Percentiles rank a stretch among this genome's conserved stretches.
Conservation (phyloP, 2,329 filamentous ascomycete genomes). For the Dendrostoma leiphaemia region DNA sequence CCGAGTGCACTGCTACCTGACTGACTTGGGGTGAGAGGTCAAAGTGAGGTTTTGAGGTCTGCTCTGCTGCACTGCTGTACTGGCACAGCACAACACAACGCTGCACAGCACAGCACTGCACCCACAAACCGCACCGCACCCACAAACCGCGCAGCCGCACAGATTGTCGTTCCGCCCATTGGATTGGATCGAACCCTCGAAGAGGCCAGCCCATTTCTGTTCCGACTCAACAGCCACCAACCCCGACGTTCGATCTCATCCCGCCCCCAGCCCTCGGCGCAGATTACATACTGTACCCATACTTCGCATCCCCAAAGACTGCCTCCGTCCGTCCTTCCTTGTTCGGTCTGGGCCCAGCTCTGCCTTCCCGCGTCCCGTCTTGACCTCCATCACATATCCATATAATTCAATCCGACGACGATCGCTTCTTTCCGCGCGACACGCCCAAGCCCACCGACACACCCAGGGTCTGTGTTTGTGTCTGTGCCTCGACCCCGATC, state of each 20-base stretch:
- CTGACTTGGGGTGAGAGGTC: no score
- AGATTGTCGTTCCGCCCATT: no score
- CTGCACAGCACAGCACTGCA: not conserved
- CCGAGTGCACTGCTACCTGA: not conserved
- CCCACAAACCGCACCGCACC: not conserved
- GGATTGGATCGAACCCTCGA: not conserved
- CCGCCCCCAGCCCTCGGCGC: conserved; percentile 6
- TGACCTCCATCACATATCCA: not conserved
- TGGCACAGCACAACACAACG: not conserved
- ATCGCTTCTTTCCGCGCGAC: conserved; percentile 15
- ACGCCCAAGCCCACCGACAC: not conserved
- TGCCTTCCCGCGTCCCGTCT: conserved; percentile 14
- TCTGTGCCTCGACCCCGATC: conserved; percentile 7
- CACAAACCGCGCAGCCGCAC: not conserved
- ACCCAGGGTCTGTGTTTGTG: not conserved
- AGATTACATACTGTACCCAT: conserved; percentile 2
- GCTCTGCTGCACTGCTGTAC: not conserved
- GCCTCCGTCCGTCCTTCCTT: conserved; percentile 16
- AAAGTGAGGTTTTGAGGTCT: no score
- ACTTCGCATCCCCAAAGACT: no score
- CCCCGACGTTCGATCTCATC: not conserved
- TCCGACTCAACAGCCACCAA: conserved; percentile 10
- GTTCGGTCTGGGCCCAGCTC: conserved; percentile 12
- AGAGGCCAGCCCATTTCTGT: not conserved
- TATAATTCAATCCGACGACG: conserved; percentile 11